Percentiles rank a stretch among this genome's conserved stretches.
These are phyloP conservation scores for Hapsidospora chrysogenum DNA, from an alignment of 495 filamentous ascomycete species.

Conservation along the genomic window DNA sequence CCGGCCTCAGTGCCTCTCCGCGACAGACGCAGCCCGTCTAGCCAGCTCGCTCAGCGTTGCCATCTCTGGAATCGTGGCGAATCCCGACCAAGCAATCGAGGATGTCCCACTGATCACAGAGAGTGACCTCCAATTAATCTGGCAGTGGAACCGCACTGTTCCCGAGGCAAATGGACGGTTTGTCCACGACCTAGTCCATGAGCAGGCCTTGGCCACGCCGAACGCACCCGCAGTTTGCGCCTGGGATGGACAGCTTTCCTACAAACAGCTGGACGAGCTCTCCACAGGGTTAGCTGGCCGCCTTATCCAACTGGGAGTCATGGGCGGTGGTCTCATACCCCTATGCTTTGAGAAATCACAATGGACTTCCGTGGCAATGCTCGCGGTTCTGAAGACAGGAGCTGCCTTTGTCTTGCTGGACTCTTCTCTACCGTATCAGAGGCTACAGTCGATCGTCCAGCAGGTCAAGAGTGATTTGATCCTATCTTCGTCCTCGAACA, in stretches of 20 bases:
- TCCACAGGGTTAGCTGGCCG: conserved; percentile 25
- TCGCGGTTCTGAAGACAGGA: conserved; percentile 9
- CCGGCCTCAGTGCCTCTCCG: too few species aligned
- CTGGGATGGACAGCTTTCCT: conserved; percentile 42
- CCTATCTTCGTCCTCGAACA: neutral
- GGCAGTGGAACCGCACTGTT: neutral
- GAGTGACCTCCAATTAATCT: neutral
- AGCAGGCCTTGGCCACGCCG: conserved; percentile 5
- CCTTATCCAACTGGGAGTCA: conserved; percentile 18
- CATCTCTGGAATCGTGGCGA: too few species aligned
- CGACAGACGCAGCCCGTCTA: too few species aligned
- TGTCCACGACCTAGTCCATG: conserved; percentile 11
- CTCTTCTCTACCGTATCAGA: neutral
- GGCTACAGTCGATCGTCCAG: neutral
- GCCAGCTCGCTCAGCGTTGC: too few species aligned
- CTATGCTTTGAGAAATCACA: conserved; percentile 24
- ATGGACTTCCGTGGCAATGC: conserved; percentile 7
- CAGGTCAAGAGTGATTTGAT: neutral
- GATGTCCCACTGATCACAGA: neutral
- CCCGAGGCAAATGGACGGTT: conserved; percentile 6
- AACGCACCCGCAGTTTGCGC: conserved; percentile 10
- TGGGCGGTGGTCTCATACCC: conserved; percentile 24
- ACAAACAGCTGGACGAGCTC: conserved; percentile 27
- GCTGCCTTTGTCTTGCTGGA: neutral
- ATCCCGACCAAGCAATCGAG: too few species aligned